These are phyloP conservation scores for Adansonia madagascariensis DNA, from an alignment of 441 rosid genomes.

Conservation along the genomic window DNA sequence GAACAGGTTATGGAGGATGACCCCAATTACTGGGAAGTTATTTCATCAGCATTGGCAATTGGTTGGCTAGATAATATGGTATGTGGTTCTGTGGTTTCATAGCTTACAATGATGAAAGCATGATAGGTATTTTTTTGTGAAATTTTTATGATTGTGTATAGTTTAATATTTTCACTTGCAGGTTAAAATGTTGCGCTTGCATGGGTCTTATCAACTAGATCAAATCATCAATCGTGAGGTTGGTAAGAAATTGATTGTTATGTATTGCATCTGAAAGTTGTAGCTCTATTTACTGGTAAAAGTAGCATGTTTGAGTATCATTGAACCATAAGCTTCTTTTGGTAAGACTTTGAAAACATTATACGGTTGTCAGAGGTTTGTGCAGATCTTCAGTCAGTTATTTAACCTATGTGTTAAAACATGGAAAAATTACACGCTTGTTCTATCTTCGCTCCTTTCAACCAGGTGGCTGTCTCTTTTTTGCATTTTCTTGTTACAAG, in stretches of 20 bases:
- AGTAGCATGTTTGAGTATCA: background rate
- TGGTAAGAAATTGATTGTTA: conserved; percentile 37
- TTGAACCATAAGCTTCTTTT: background rate
- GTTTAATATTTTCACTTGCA: conserved; percentile 36
- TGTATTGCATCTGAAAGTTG: background rate
- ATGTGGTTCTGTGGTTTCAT: conserved; percentile 29
- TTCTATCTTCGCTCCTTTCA: background rate
- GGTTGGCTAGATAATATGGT: conserved; percentile 97
- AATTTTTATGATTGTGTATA: no score
- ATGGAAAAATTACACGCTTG: background rate
- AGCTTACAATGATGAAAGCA: background rate
- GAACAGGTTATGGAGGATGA: no score
- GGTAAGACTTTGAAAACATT: background rate
- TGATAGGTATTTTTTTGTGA: no score
- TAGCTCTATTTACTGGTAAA: conserved; percentile 2
- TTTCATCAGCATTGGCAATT: conserved; percentile 67
- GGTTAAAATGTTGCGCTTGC: conserved; percentile 86
- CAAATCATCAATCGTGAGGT: conserved; percentile 90
- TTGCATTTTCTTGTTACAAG: background rate
- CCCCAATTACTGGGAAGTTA: no score
- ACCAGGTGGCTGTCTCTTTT: background rate
- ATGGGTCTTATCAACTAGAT: conserved; percentile 90
- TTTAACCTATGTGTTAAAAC: background rate
- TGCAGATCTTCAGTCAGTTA: background rate
- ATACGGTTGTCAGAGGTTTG: background rate